Percentiles rank a stretch among this genome's conserved stretches.
These are phyloP conservation scores for Tillandsia leiboldiana DNA, from an alignment of 176 grass and related monocot species.

Conservation along the genomic window DNA sequence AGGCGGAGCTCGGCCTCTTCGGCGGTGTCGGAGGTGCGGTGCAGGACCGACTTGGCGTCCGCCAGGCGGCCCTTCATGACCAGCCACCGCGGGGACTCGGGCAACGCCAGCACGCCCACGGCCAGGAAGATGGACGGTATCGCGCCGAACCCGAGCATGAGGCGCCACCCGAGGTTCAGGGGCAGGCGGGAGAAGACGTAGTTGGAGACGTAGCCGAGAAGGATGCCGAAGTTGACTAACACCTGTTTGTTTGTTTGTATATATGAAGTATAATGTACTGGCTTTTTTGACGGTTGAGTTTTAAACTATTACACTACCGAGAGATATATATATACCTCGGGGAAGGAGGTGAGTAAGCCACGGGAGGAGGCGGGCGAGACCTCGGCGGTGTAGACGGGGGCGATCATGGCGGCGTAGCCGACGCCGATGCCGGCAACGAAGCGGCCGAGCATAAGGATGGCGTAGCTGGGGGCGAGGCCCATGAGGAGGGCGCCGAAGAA, in stretches of 20 bases:
- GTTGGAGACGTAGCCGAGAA: slow-evolving; percentile 8
- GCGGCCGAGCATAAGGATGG: slow-evolving; percentile 9
- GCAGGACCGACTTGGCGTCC: not conserved
- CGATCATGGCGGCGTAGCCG: slow-evolving; percentile 10
- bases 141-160: slow-evolving; percentile 7
- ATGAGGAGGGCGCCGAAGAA: slow-evolving; percentile 9
- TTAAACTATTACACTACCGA: too few species aligned
- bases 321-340: not conserved
- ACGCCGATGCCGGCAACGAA: slow-evolving; percentile 14
- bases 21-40: not conserved
- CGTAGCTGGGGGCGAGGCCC: slow-evolving; percentile 9
- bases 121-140: slow-evolving; percentile 1
- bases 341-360: slow-evolving; percentile 11
- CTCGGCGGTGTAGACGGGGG: slow-evolving; percentile 19
- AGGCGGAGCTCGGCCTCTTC: slow-evolving; percentile 6
- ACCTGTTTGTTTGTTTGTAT: not conserved
- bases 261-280: too few species aligned
- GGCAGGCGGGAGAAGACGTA: slow-evolving; percentile 3
- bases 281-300: too few species aligned
- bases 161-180: slow-evolving; percentile 2
- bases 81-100: slow-evolving; percentile 17
- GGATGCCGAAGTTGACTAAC: slow-evolving; percentile 13
- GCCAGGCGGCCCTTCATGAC: slow-evolving; percentile 15
- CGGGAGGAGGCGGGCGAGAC: slow-evolving; percentile 7
- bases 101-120: not conserved